These are phyloP conservation scores for Leccinum imitatum DNA, from an alignment of 768 basidiomycete species.

Conservation along the genomic window DNA sequence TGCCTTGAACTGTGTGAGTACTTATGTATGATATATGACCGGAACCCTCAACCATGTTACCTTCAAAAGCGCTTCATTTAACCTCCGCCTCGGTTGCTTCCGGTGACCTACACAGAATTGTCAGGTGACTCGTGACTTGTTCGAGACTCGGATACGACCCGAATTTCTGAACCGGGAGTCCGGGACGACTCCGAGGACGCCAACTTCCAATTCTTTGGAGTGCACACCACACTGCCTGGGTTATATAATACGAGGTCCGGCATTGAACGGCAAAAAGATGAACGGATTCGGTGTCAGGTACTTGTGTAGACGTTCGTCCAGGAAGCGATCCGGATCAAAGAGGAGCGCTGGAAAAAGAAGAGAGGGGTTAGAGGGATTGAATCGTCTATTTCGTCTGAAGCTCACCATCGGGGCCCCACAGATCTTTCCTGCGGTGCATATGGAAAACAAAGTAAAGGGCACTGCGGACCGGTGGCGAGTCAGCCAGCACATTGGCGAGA, in stretches of 20 bases:
- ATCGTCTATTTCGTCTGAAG: not conserved
- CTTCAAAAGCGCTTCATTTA: too few species aligned
- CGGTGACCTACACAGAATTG: too few species aligned
- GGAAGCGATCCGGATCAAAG: constrained; percentile 67
- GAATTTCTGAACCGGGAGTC: too few species aligned
- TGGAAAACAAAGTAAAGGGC: constrained; percentile 26
- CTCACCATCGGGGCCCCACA: constrained; percentile 40
- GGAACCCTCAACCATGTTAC: too few species aligned
- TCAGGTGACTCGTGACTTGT: too few species aligned
- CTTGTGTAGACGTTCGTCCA: constrained; percentile 54
- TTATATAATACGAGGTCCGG: constrained; percentile 52
- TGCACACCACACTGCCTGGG: too few species aligned
- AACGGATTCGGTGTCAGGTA: constrained; percentile 59
- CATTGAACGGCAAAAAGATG: constrained; percentile 71
- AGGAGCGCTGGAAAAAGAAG: constrained; percentile 21
- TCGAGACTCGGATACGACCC: too few species aligned
- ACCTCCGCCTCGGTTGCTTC: too few species aligned
- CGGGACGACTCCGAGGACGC: too few species aligned
- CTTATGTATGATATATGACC: too few species aligned
- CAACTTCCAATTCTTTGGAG: too few species aligned
- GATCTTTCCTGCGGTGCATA: constrained; percentile 39
- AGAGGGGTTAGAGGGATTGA: not conserved
- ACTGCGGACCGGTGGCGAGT: constrained; percentile 7
- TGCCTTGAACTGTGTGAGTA: too few species aligned
- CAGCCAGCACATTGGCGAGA: not conserved